Percentiles rank a stretch among this genome's conserved stretches.
Evolutionary conservation across 176 grass and related monocot species (phyloP).

Genomic region (Thinopyrum elongatum): DNA sequence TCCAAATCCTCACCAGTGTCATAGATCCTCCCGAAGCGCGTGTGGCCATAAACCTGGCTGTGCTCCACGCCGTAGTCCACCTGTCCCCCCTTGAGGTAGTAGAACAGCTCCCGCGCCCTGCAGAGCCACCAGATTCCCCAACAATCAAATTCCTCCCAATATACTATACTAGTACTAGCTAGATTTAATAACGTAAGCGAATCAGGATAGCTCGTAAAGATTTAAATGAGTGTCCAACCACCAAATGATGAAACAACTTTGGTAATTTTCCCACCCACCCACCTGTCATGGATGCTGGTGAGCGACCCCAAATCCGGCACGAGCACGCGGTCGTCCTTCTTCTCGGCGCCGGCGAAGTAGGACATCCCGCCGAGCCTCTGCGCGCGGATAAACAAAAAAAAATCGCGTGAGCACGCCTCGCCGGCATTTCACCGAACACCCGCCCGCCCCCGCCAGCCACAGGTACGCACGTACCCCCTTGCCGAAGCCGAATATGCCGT

Average conservation of each 20-base stretch:
- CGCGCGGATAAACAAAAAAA: background rate
- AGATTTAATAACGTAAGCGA: background rate
- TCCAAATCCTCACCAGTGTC: conserved; percentile 45
- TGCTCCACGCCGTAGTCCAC: conserved; percentile 93
- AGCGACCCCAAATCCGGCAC: conserved; percentile 98
- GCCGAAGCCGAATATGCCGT: conserved; percentile 98
- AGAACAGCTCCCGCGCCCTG: conserved; percentile 97
- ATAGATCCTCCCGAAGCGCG: conserved; percentile 79
- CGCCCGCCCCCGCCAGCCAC: background rate
- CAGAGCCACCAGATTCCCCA: conserved; percentile 10
- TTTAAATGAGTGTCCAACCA: background rate
- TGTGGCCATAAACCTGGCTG: conserved; percentile 72
- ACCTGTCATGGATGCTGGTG: conserved; percentile 98
- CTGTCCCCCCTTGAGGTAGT: conserved; percentile 94
- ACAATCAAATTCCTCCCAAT: background rate
- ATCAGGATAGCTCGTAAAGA: background rate
- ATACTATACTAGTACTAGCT: background rate
- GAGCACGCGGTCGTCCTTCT: conserved; percentile 94
- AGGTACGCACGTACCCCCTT: conserved; percentile 60
- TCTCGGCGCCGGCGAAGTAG: conserved; percentile 98
- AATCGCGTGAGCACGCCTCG: conserved; percentile 2
- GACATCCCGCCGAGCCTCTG: conserved; percentile 91
- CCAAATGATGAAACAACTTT: background rate
- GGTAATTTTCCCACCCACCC: background rate
- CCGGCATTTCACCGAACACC: conserved; percentile 39